Evolutionary conservation across 2,329 filamentous ascomycete species (phyloP).

Genomic region (Alternaria brassicae): DNA sequence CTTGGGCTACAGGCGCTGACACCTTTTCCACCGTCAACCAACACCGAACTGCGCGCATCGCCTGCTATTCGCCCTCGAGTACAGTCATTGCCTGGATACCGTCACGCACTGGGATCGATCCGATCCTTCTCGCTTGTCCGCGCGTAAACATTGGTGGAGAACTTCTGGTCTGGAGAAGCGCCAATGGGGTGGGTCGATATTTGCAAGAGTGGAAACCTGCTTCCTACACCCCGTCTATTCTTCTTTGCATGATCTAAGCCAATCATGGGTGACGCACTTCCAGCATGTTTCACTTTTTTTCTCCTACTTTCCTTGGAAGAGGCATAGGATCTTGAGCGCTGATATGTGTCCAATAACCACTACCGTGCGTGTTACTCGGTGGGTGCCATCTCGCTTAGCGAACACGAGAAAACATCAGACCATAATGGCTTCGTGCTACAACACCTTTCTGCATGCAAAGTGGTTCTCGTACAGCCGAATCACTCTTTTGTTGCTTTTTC

Average conservation of each 20-base stretch:
- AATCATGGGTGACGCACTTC: background rate
- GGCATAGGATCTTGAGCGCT: background rate
- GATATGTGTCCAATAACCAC: background rate
- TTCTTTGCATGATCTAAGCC: background rate
- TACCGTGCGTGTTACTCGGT: conserved; percentile 2
- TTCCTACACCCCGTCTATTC: conserved; percentile 1
- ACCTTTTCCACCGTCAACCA: conserved; percentile 10
- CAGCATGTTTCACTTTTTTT: conserved; percentile 8
- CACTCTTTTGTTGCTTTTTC: conserved; percentile 24
- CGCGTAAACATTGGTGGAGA: conserved; percentile 23
- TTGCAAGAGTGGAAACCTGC: conserved; percentile 3
- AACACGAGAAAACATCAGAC: conserved; percentile 18
- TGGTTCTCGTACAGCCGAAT: conserved; percentile 3
- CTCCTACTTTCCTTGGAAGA: background rate
- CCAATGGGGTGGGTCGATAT: conserved; percentile 25
- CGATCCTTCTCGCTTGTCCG: conserved; percentile 22
- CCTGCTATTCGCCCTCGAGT: conserved; percentile 10
- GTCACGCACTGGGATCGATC: conserved; percentile 5
- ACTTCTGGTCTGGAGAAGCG: conserved; percentile 26
- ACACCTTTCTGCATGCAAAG: conserved; percentile 18
- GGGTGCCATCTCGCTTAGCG: background rate
- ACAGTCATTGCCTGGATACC: conserved; percentile 18
- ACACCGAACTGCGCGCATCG: conserved; percentile 7
- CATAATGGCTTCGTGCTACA: conserved; percentile 11
- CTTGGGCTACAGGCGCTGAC: conserved; percentile 4